These are phyloP conservation scores for Lactifluus echinatus DNA, from an alignment of 768 basidiomycete species.

Conservation along the genomic window DNA sequence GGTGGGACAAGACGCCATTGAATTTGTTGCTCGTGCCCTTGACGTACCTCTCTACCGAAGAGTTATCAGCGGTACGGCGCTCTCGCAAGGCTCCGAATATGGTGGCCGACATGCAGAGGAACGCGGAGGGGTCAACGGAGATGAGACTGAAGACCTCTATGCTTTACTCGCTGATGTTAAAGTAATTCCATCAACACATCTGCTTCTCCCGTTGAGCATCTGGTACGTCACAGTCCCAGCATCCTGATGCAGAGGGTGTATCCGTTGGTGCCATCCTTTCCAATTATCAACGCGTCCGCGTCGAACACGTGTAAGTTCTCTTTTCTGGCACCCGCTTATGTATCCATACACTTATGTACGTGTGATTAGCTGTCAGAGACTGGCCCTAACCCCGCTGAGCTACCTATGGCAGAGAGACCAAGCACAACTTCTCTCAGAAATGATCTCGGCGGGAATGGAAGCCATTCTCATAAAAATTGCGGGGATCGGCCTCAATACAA, in stretches of 20 bases:
- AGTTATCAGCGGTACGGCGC: conserved; percentile 70
- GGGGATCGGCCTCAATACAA: conserved; percentile 74
- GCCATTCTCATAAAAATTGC: conserved; percentile 92
- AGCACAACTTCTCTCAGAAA: conserved; percentile 72
- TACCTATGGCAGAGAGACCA: conserved; percentile 96
- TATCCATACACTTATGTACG: conserved; percentile 2
- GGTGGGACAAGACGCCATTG: conserved; percentile 93
- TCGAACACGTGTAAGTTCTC: conserved; percentile 87
- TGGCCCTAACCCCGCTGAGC: conserved; percentile 69
- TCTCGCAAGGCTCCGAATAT: conserved; percentile 81
- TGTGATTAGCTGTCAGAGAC: conserved; percentile 61
- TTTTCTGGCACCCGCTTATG: background rate
- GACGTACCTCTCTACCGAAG: conserved; percentile 79
- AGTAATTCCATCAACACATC: conserved; percentile 34
- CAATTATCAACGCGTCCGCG: conserved; percentile 92
- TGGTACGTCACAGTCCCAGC: conserved; percentile 40
- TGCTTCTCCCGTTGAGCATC: background rate
- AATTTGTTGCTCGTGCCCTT: conserved; percentile 75
- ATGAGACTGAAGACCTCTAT: conserved; percentile 94
- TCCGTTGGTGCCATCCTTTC: conserved; percentile 96
- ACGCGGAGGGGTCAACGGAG: conserved; percentile 53
- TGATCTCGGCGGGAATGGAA: conserved; percentile 72
- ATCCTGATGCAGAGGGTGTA: conserved; percentile 79
- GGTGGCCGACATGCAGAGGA: conserved; percentile 49
- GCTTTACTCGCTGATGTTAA: conserved; percentile 65